These are phyloP conservation scores for Eimeria falciformis DNA, from an alignment of 169 alveolate species.

Conservation along the genomic window DNA sequence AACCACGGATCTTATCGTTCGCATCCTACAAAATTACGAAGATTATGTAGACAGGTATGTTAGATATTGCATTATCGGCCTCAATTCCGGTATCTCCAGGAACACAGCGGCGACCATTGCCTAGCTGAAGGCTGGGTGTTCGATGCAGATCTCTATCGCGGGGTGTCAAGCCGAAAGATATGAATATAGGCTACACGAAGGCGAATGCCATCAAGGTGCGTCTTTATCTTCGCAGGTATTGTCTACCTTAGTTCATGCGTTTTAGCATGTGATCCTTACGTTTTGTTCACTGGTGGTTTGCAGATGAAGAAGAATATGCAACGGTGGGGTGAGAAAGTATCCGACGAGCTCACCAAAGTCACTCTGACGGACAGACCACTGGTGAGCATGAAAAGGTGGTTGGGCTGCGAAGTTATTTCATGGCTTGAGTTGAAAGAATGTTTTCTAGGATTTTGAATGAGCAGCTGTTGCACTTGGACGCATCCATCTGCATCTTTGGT, in stretches of 20 bases:
- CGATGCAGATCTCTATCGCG: constrained; percentile 91
- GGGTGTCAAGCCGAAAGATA: constrained; percentile 95
- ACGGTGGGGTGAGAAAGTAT: constrained; percentile 90
- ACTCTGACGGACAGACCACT: constrained; percentile 91
- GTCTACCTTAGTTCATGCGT: neutral
- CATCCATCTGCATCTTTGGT: neutral
- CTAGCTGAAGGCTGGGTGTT: neutral
- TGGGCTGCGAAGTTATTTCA: neutral
- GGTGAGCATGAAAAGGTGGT: constrained; percentile 67
- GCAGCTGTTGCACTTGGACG: neutral
- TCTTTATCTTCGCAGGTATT: neutral
- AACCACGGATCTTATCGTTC: constrained; percentile 96
- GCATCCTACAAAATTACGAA: constrained; percentile 96
- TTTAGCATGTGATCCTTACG: neutral
- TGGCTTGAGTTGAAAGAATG: neutral
- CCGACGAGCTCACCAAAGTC: constrained; percentile 89
- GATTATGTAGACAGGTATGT: constrained; percentile 90
- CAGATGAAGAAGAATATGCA: constrained; percentile 91
- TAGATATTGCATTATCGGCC: neutral
- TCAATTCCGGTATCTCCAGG: neutral
- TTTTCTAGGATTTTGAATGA: neutral
- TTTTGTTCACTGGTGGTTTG: constrained; percentile 66
- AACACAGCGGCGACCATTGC: neutral
- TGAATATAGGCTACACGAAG: constrained; percentile 92
- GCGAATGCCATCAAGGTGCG: constrained; percentile 87